A percentile compares a stretch with the other conserved stretches of the same genome.
phyloP scores from a whole-genome alignment of 208 protist genomes.

The Trypanosoma avium region DNA sequence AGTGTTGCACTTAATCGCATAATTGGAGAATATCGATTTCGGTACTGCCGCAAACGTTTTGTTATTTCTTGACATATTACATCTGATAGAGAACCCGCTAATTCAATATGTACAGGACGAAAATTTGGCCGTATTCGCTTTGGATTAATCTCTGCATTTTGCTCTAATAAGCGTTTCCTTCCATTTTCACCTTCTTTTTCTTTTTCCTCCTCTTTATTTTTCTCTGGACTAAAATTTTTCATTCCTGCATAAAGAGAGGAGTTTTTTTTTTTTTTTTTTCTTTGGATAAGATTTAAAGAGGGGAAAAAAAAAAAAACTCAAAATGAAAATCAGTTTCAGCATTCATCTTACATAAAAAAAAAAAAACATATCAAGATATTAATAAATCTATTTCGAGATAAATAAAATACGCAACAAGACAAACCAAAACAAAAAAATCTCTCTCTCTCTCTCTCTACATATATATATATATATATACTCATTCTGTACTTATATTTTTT shows the following conservation, averaged over 20 bases:
- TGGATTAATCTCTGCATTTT: not conserved
- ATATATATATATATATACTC: too few relatives aligned
- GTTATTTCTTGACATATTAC: slow-evolving; percentile 26
- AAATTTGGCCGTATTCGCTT: not conserved
- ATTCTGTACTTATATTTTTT: too few relatives aligned
- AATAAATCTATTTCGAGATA: too few relatives aligned
- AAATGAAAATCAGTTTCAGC: slow-evolving; percentile 6
- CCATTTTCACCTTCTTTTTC: not conserved
- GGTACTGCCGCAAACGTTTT: slow-evolving; percentile 49
- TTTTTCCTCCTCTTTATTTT: too few relatives aligned
- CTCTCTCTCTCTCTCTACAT: too few relatives aligned
- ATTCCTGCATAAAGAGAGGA: too few relatives aligned
- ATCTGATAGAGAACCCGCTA: slow-evolving; percentile 59
- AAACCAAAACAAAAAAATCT: too few relatives aligned
- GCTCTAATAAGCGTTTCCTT: not conserved
- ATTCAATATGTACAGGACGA: slow-evolving; percentile 41
- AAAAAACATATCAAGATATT: slow-evolving; percentile 3
- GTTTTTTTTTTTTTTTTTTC: too few relatives aligned
- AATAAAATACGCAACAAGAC: too few relatives aligned
- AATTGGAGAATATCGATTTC: slow-evolving; percentile 61
- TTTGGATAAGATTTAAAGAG: too few relatives aligned
- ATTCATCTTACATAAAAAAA: slow-evolving; percentile 16
- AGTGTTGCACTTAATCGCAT: slow-evolving; percentile 61
- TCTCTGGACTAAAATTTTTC: too few relatives aligned
- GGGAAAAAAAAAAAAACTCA: slow-evolving; percentile 23